Evolutionary conservation across 1,139 yeast genomes (phyloP), one percentile per base, ranked within the genome.

Genomic region (Schizosaccharomyces versatilis): DNA sequence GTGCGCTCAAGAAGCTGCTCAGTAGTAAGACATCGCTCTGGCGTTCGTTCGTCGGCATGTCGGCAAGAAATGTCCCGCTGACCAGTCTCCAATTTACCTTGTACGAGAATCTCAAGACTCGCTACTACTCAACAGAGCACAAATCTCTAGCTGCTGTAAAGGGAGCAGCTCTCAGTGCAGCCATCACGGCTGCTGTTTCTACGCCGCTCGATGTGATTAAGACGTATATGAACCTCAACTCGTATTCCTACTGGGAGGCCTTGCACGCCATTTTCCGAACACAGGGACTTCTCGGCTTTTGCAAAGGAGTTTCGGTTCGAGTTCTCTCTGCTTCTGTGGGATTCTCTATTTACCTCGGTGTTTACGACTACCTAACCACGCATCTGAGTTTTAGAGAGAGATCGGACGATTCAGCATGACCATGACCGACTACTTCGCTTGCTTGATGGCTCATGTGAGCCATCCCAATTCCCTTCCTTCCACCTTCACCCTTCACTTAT

Each of bases 281-380:
- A 56, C 94, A 84, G 63, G 94, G 94, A 0, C 67, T 70, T 54
- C 61, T 65, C 7, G 86, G 82, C 1, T 84, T 90, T 60, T 75
- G 79, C 65, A 76, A 76, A 54, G 99, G 99, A 6, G 74, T 90
- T 47, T 95, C 94, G 0, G 97, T 98, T 2, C 73, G 99, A 65
- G 86, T 96, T 0, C 74, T 84, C 77, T 93, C 98, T 98, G 90
- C 90, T 58, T 81, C 94, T 69, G 93, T 94, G 6, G 99, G 99
- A n/a, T 97, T 98, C 19, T 95, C 97, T 38, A 85, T 93, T 41
- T 90, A 90, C 69, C 72, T 90, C 56, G 99, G 98, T 2, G 84
- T 85, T 57, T 90, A 90, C 32, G 49, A 44, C 8, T 32, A 44
- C 32, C 14, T 44, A 15, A 44, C 19, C 8, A 9, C 6, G 9